Base-by-base conservation (phyloP, 2,329 filamentous ascomycete genomes). In the Fusarium sp. region DNA sequence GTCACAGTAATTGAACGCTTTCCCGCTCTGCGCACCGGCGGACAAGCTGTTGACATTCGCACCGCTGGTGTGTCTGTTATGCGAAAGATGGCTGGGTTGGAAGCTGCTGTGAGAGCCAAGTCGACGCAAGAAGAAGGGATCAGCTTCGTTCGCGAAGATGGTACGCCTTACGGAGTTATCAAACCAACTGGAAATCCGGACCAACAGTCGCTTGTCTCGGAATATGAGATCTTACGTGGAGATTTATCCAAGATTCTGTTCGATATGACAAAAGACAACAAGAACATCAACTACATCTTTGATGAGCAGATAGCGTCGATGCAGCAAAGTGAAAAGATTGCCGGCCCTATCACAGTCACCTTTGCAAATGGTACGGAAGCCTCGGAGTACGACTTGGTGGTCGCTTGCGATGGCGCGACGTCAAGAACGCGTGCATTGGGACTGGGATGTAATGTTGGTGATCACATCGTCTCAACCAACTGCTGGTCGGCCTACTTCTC, bases 401-500 rank as follows among this genome's bases (percentile, higher is more conserved):
- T 69, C 33, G 64, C 64, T 2, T 69, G 66, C 9, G 66, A 69
- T 16, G 66, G 64, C 16, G 64, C 66, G 4, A 64, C 49, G 2
- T 69, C 66, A 2, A 63, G 64, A 16, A 69, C 57, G n/a, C 64
- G 66, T 1, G 64, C 43, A 2, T 9, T 69, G 21, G 66, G 66
- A 4, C 30, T 69, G 11, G 66, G 66, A 12, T 50, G 66, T 10
- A 30, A 50, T 19, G 64, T 64, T 12, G 49, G 50, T 6, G 43
- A 69, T 35, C 25, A 53, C 12, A 40, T 69, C 15, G 10, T 69
- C 5, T 43, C 64, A 6, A 69, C 64, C 12, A 83, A 85, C 69
- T 72, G 59, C 64, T 87, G 84, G 83, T 78, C 80, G 0, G 82
- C 84, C 0, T 87, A 80, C 69, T 88, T 84, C 72, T 80, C 82